Base-by-base conservation (phyloP, 2,329 filamentous ascomycete genomes). In the Setomelanomma holmii region DNA sequence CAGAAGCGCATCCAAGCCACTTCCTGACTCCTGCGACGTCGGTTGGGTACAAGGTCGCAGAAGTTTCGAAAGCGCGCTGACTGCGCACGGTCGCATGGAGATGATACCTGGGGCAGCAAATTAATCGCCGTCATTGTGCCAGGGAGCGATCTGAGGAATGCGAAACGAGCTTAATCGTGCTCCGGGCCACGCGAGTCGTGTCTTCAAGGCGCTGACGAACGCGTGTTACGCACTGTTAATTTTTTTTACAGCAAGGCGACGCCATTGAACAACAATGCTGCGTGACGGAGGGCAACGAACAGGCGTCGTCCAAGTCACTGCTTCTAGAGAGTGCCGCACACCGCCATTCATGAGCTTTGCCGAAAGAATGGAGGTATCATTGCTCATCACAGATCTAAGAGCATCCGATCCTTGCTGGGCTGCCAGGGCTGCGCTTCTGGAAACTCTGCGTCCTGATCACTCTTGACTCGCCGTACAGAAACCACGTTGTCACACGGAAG, bases 151-250 rank as follows among this genome's bases (percentile, higher is more conserved):
- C 51, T 56, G 45, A 45, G 59, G 54, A 38, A 58, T 40, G 49
- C 67, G 66, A 70, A 66, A 71, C 64, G 53, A 63, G 57, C 56
- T 60, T 61, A 53, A 60, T 62, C 60, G 54, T 63, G 61, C 40
- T 58, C 45, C 44, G 48, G 1, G 91, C 89, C 48, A 90, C 56
- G 86, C 0, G 91, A 87, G 68, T 96, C 96, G 19, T 90, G 88
- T 0, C 86, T 82, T 1, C 91, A 89, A 36, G 14, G 27, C 27
- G 27, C 27, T 30, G 27, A 30, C 27, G 27, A 30, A 36, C 40
- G 55, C 56, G 53, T 56, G 58, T 30, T 61, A 58, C 55, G 49
- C 55, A 61, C 63, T 53, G 52, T 60, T 53, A 61, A n/a, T n/a
- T n/a, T 49, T 39, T 55, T 51, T 57, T 45, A 52, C 55, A 59